Percentiles rank a stretch among this genome's conserved stretches.
Evolutionary conservation across 495 filamentous ascomycete genomes (phyloP).

Genomic region (Neurospora africana): DNA sequence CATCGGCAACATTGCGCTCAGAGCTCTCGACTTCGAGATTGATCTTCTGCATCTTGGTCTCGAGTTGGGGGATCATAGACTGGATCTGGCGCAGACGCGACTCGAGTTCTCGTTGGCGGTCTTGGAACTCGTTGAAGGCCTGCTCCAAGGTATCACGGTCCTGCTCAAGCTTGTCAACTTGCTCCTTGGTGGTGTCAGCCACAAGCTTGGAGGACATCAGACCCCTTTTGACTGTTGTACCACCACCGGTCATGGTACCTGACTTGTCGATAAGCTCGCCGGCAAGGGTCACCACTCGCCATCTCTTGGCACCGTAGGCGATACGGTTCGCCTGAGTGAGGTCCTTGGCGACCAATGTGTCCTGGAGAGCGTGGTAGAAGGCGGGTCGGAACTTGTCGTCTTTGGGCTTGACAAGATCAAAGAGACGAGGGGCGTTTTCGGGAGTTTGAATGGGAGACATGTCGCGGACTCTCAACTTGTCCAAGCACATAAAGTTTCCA

Average conservation of each 20-base stretch:
- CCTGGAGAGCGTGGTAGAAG: conserved; percentile 86
- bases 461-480: conserved; percentile 69
- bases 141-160: conserved; percentile 79
- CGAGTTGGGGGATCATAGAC: conserved; percentile 72
- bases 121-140: conserved; percentile 67
- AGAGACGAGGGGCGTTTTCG: conserved; percentile 82
- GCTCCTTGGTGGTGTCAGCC: conserved; percentile 72
- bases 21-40: conserved; percentile 80
- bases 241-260: conserved; percentile 97
- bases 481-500: conserved; percentile 91
- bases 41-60: conserved; percentile 88
- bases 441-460: conserved; percentile 73
- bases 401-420: conserved; percentile 86
- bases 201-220: conserved; percentile 93
- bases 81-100: conserved; percentile 57
- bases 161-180: conserved; percentile 72
- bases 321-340: conserved; percentile 91
- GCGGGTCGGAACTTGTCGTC: conserved; percentile 79
- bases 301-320: conserved; percentile 82
- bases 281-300: conserved; percentile 91
- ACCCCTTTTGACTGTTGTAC: conserved; percentile 74
- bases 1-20: conserved; percentile 72
- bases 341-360: conserved; percentile 88
- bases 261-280: conserved; percentile 95
- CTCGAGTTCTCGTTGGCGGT: conserved; percentile 69